phyloP scores from a whole-genome alignment of 2,329 filamentous ascomycete genomes.

The Colletotrichum viniferum region DNA sequence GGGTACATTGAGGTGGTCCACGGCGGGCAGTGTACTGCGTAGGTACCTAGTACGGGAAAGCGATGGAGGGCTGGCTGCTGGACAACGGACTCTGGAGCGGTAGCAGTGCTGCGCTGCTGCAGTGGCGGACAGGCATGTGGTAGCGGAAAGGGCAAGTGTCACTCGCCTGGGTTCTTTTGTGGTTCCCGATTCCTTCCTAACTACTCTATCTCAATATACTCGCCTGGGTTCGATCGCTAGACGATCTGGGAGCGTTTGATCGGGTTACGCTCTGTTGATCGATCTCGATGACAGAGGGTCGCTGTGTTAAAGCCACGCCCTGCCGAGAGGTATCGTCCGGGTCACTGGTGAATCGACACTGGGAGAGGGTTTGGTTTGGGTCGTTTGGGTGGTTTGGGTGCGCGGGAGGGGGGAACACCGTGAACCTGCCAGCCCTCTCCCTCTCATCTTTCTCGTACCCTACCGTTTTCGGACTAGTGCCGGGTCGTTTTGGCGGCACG shows the following conservation, averaged over 20 bases:
- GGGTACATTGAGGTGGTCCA: neutral
- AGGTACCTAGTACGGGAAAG: neutral
- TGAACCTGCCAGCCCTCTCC: neutral
- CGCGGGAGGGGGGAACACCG: neutral
- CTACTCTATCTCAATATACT: too few species aligned
- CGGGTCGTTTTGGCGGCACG: neutral
- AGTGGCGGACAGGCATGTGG: conserved; percentile 2
- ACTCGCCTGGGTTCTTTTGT: conserved; percentile 21
- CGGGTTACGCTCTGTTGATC: conserved; percentile 24
- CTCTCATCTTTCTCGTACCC: neutral
- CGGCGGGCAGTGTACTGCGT: neutral
- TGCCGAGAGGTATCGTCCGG: neutral
- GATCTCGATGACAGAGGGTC: conserved; percentile 25
- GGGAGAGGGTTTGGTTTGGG: neutral
- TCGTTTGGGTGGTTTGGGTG: neutral
- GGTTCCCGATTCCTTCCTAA: too few species aligned
- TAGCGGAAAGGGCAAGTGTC: conserved; percentile 19
- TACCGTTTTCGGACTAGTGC: neutral
- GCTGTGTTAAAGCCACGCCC: neutral
- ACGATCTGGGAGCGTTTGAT: conserved; percentile 23
- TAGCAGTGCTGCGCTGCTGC: neutral
- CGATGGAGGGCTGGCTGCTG: neutral
- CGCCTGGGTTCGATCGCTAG: conserved; percentile 23
- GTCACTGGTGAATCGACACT: neutral
- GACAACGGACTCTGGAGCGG: neutral